Base-by-base conservation (phyloP, 768 basidiomycete genomes). In the Hericium alpestre region DNA sequence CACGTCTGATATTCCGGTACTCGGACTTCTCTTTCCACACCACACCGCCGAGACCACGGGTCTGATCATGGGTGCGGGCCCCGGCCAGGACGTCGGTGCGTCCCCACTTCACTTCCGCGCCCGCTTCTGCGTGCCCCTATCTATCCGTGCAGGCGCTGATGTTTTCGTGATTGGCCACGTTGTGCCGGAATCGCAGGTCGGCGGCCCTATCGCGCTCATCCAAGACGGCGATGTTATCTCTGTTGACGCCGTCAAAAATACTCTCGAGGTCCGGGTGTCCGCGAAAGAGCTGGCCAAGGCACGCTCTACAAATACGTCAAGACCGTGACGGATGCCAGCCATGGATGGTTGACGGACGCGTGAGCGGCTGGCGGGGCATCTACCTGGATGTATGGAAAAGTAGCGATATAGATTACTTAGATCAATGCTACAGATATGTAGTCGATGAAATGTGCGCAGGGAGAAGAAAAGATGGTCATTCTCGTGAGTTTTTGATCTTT, bases 31-130 rank as follows among this genome's bases (percentile, higher is more conserved):
- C n/a, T n/a, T n/a, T n/a, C n/a, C n/a, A n/a, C n/a, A n/a, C n/a
- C n/a, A n/a, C n/a, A n/a, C n/a, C n/a, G n/a, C n/a, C n/a, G n/a
- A n/a, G n/a, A n/a, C 94, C 23, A 98, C 95, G 37, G 91, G 90
- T 74, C 70, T 98, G 66, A 93, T 99, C 71, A 98, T 99, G 91
- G 96, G 96, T 55, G 96, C 96, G 12, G 96, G 96, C 11, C 79
- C 98, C 11, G 96, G 96, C 11, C 75, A 87, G 62, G 95, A 98
- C 64, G 96, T 98, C 51, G 95, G 93, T 96, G 65, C 72, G 86
- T 77, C 43, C 38, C 9, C 11, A 32, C 7, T 46, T 46, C 43
- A 20, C 15, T 10, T 20, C 13, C 43, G 12, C 39, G 6, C 47
- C 22, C 22, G 47, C 18, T 13, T 49, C 56, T 10, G 38, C 57